Conservation (phyloP, 345 rosid genomes). For the Lepidium didymum region DNA sequence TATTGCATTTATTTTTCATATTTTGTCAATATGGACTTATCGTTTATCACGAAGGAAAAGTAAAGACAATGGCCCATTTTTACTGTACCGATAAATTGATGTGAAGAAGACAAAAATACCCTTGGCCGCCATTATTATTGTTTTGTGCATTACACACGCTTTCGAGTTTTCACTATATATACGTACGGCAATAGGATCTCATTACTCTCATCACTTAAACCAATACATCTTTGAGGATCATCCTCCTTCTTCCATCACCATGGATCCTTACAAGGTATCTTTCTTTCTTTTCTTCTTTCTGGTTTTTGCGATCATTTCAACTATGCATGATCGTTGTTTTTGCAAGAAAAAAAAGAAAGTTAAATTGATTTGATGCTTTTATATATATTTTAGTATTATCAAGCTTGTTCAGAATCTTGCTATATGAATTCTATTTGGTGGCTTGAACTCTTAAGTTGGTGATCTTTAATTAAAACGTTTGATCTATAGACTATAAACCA, state of each 20-base stretch:
- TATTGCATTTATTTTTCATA: too few species aligned
- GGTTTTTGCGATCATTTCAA: neutral
- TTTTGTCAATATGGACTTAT: neutral
- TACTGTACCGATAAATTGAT: constrained; percentile 24
- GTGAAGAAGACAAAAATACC: neutral
- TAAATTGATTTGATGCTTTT: neutral
- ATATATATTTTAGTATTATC: neutral
- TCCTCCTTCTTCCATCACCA: constrained; percentile 11
- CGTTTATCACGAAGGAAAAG: constrained; percentile 21
- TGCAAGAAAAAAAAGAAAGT: neutral
- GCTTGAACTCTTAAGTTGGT: neutral
- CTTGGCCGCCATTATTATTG: neutral
- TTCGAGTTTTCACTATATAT: constrained; percentile 13
- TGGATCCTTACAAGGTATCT: constrained; percentile 34
- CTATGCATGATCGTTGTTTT: neutral
- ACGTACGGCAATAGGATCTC: neutral
- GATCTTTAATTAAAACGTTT: constrained; percentile 15
- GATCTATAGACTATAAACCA: neutral
- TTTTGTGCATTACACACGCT: neutral
- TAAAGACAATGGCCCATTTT: constrained; percentile 23
- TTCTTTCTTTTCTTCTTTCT: neutral
- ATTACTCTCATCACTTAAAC: constrained; percentile 23
- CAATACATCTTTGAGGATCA: neutral
- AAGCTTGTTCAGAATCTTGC: neutral
- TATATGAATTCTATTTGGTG: neutral